Evolutionary conservation across 345 rosid genomes (phyloP), one percentile per base, ranked within the genome.

Genomic region (Lepidium africanum): DNA sequence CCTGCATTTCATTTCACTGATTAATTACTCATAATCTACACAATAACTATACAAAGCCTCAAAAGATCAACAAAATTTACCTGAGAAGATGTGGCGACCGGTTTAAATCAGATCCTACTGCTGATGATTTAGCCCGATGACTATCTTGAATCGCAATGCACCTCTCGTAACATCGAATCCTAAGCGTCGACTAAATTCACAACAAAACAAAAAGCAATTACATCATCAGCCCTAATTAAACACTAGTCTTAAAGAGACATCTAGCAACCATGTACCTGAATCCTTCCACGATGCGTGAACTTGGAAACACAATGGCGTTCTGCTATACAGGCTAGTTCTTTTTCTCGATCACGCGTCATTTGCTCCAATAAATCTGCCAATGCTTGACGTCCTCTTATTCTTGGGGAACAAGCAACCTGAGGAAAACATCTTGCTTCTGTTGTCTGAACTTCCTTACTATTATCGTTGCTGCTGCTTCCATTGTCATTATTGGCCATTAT

Each of bases 331-430:
- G 59, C 79, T 14, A 92, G 70, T 72, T 92, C 98, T 32, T 67
- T 80, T 0, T 70, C 78, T 56, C 88, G 82, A 25, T 85, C 87
- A 35, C 85, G 81, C 56, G 78, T 85, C 71, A 87, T 78, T n/a
- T 69, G 83, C 62, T 72, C 23, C 30, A 89, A 85, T 71, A 92
- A 80, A 75, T 89, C 91, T n/a, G 79, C 60, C 36, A 81, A 85
- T 11, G 96, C 98, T 76, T 86, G 95, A 51, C 98, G 66, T 5
- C 98, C 96, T 79, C 98, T 77, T 25, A 89, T 70, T 63, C 80
- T 79, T 5, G 92, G 90, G 2, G 83, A 69, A 71, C 71, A 74
- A 37, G 79, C 33, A 16, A 81, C 76, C 19, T 63, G 78, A 14
- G 69, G 43, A 45, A 79, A 43, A 48, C 63, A 50, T 65, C 63